Percentiles rank a stretch among this genome's conserved stretches.
Conservation (phyloP, 805 yeast genomes). For the Ogataea nitratoaversa region DNA sequence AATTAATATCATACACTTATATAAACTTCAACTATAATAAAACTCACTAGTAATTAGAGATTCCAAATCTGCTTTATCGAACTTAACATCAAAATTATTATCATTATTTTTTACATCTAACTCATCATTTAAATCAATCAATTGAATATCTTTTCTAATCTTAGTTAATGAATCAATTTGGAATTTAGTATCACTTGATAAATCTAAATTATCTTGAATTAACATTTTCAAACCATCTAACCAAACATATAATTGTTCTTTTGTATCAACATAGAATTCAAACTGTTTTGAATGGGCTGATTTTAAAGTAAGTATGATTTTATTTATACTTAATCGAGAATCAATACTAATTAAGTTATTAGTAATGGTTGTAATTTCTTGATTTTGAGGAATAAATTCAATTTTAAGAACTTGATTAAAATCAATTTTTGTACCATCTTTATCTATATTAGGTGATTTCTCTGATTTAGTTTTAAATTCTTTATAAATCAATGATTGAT, state of each 20-base stretch:
- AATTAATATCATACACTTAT: too few species aligned
- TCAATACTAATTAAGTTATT: conserved; percentile 50
- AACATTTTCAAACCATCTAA: conserved; percentile 67
- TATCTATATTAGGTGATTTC: conserved; percentile 53
- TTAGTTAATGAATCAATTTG: conserved; percentile 43
- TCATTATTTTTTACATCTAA: not conserved
- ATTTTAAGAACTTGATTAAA: conserved; percentile 49
- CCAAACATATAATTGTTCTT: conserved; percentile 68
- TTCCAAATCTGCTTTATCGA: conserved; percentile 8
- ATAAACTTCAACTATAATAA: not conserved
- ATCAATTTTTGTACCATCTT: conserved; percentile 49
- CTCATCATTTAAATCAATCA: conserved; percentile 36
- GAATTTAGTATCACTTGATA: conserved; percentile 40
- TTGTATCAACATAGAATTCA: conserved; percentile 65
- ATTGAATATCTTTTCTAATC: conserved; percentile 46
- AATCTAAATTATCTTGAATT: conserved; percentile 31
- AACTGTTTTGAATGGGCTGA: conserved; percentile 34
- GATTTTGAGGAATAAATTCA: conserved; percentile 47
- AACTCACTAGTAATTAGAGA: conserved; percentile 7
- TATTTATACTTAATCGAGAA: conserved; percentile 39
- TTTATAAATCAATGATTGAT: conserved; percentile 55
- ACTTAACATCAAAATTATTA: conserved; percentile 1
- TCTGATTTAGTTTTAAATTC: conserved; percentile 47
- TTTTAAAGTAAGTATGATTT: conserved; percentile 20
- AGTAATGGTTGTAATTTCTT: conserved; percentile 32